phyloP scores from a whole-genome alignment of 495 filamentous ascomycete species.

The Neurospora sp. region DNA sequence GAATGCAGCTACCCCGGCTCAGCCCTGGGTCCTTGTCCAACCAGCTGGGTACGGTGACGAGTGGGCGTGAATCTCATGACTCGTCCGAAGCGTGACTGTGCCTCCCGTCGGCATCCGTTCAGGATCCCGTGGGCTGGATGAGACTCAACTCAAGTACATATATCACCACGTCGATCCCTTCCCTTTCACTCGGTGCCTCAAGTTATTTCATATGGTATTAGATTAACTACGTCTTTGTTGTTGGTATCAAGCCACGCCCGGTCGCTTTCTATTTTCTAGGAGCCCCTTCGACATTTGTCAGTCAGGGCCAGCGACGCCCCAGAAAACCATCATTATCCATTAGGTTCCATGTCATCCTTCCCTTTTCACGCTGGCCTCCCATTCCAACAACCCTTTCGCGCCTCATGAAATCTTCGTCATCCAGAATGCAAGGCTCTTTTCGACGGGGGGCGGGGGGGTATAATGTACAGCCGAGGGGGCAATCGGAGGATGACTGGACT shows the following conservation, averaged over 20 bases:
- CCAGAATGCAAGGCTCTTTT: background rate
- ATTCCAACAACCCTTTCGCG: background rate
- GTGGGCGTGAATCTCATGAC: background rate
- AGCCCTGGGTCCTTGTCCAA: background rate
- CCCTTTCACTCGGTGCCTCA: background rate
- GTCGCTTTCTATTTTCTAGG: background rate
- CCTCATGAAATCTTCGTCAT: background rate
- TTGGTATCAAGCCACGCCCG: background rate
- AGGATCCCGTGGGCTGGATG: background rate
- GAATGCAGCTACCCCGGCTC: background rate
- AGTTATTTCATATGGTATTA: background rate
- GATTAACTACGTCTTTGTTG: background rate
- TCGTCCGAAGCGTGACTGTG: background rate
- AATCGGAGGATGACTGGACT: background rate
- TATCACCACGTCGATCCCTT: background rate
- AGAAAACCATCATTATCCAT: background rate
- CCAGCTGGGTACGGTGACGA: background rate
- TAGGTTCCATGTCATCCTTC: background rate
- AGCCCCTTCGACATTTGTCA: background rate
- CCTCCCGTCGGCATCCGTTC: background rate
- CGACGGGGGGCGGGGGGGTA: background rate
- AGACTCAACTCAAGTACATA: background rate
- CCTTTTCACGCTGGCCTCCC: background rate
- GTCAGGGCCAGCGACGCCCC: background rate
- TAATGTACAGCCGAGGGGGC: background rate